Conservation (phyloP, 1,284 basidiomycete species). For the Irpex sp. region DNA sequence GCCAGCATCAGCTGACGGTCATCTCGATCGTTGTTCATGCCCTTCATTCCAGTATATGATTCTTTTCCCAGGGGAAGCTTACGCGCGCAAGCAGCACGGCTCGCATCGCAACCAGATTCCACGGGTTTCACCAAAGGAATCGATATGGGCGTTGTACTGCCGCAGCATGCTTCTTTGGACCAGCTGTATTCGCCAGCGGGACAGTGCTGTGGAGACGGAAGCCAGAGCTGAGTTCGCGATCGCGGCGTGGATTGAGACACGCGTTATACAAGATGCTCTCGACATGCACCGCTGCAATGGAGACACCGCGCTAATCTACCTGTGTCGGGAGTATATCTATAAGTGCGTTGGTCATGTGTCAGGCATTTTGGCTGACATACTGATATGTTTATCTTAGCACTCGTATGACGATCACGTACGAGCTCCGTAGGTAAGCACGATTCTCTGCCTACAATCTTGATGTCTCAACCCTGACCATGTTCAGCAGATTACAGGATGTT, state of each 20-base stretch:
- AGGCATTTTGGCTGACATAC: not conserved
- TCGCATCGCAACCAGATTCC: not conserved
- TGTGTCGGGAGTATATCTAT: conserved; percentile 67
- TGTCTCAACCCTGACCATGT: conserved; percentile 17
- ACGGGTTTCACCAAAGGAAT: conserved; percentile 56
- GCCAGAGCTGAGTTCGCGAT: conserved; percentile 56
- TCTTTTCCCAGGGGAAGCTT: conserved; percentile 59
- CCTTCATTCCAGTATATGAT: conserved; percentile 40
- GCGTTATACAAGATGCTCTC: conserved; percentile 60
- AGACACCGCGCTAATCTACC: conserved; percentile 62
- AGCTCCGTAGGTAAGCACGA: conserved; percentile 56
- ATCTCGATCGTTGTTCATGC: conserved; percentile 4
- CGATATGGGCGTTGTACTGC: conserved; percentile 75
- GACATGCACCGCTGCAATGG: conserved; percentile 65
- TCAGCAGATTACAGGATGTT: conserved; percentile 31
- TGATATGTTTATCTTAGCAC: conserved; percentile 39
- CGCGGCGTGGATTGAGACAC: conserved; percentile 58
- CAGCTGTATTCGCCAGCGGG: conserved; percentile 52
- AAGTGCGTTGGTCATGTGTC: conserved; percentile 48
- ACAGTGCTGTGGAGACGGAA: conserved; percentile 38
- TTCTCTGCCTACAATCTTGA: conserved; percentile 16
- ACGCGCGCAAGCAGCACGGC: conserved; percentile 43
- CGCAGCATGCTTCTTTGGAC: conserved; percentile 77
- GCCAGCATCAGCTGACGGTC: conserved; percentile 5
- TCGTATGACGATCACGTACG: conserved; percentile 62